Evolutionary conservation across 208 protist species (phyloP).

Genomic region (Blastocrithidia nonstop): DNA sequence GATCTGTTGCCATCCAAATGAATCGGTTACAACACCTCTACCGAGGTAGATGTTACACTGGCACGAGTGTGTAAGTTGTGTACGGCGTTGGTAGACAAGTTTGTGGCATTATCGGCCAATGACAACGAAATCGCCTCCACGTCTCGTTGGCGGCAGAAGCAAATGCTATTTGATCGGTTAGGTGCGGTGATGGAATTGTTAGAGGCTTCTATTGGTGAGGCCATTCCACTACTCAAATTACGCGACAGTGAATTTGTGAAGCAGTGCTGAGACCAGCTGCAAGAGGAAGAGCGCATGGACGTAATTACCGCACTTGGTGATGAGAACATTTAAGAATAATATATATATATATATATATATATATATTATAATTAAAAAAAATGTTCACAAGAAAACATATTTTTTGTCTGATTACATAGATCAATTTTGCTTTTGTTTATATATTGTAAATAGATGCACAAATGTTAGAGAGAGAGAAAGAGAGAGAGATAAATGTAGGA

Average conservation of each 20-base stretch:
- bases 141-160: slow-evolving; percentile 71
- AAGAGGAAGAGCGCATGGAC: slow-evolving; percentile 72
- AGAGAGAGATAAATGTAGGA: no score
- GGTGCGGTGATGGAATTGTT: slow-evolving; percentile 79
- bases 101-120: slow-evolving; percentile 55
- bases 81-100: slow-evolving; percentile 73
- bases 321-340: slow-evolving; percentile 8
- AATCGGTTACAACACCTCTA: slow-evolving; percentile 72
- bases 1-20: slow-evolving; percentile 71
- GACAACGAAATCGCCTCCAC: slow-evolving; percentile 69
- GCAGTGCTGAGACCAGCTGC: slow-evolving; percentile 61
- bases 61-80: slow-evolving; percentile 80
- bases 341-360: no score
- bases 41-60: slow-evolving; percentile 73
- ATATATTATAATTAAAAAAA: slow-evolving; percentile 6
- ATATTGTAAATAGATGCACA: not conserved
- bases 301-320: slow-evolving; percentile 55
- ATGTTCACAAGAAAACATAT: slow-evolving; percentile 1
- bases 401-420: not conserved
- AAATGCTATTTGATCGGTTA: slow-evolving; percentile 61
- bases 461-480: not conserved
- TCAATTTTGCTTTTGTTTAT: not conserved
- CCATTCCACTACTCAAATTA: slow-evolving; percentile 68
- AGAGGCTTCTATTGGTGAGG: slow-evolving; percentile 73
- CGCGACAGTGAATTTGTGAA: slow-evolving; percentile 67